A percentile compares a stretch with the other conserved stretches of the same genome.
These are phyloP conservation scores for Paecilomyces sp. DNA, from an alignment of 2,329 filamentous ascomycete species.

Conservation along the genomic window DNA sequence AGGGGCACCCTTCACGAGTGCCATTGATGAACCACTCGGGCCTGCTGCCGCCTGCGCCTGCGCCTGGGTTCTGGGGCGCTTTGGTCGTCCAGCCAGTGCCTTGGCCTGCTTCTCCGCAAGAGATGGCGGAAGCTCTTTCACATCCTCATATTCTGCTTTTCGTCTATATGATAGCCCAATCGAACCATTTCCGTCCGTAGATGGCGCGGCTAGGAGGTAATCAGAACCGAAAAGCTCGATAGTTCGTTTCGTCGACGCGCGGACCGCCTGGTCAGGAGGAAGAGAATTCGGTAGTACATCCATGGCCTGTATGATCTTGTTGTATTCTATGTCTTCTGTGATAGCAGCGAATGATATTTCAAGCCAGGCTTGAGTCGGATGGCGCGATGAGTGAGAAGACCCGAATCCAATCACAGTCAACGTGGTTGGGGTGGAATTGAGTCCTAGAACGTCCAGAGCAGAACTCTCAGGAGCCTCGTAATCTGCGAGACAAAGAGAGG, in stretches of 20 bases:
- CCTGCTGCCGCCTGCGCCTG: constrained; percentile 48
- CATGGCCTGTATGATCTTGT: constrained; percentile 13
- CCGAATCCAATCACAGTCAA: not conserved
- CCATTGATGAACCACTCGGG: constrained; percentile 45
- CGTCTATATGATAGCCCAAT: constrained; percentile 39
- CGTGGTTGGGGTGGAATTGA: not conserved
- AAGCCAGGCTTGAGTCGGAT: not conserved
- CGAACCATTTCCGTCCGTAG: constrained; percentile 34
- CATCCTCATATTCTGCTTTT: constrained; percentile 64
- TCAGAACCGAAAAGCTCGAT: constrained; percentile 41
- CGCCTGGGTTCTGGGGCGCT: constrained; percentile 49
- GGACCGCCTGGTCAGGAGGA: constrained; percentile 30
- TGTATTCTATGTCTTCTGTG: not conserved
- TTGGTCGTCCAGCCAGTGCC: constrained; percentile 55
- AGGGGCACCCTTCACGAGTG: constrained; percentile 42
- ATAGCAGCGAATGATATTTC: not conserved
- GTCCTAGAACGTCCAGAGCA: not conserved
- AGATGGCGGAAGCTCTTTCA: constrained; percentile 67
- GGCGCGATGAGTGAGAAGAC: not conserved
- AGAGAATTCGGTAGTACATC: constrained; percentile 21
- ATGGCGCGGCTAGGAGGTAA: constrained; percentile 37
- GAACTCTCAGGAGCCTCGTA: not conserved
- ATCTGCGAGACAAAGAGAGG: not conserved
- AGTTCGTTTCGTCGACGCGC: constrained; percentile 38
- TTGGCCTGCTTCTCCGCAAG: constrained; percentile 73